phyloP scores from a whole-genome alignment of 2,329 filamentous ascomycete species.

The Chrysoporthe deuterocubensis region DNA sequence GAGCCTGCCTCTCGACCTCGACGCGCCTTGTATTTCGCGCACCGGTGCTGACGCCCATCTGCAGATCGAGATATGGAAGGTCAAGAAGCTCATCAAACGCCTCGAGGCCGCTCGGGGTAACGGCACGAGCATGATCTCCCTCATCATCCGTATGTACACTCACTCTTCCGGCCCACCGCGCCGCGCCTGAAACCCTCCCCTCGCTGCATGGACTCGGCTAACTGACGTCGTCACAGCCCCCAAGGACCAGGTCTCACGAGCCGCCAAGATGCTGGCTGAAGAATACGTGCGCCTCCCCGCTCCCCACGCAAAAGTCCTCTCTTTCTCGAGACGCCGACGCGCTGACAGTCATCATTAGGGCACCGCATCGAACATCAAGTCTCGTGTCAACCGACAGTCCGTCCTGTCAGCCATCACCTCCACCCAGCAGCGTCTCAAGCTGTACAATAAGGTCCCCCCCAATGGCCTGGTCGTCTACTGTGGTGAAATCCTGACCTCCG shows the following conservation, averaged over 20 bases:
- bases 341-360: slow-evolving; percentile 58
- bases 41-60: slow-evolving; percentile 33
- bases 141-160: slow-evolving; percentile 84
- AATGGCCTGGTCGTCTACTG: slow-evolving; percentile 99
- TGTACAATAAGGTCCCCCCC: slow-evolving; percentile 98
- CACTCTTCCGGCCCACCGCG: not conserved
- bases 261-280: slow-evolving; percentile 99
- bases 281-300: slow-evolving; percentile 73
- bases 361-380: slow-evolving; percentile 99
- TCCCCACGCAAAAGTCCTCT: slow-evolving; percentile 32
- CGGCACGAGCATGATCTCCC: slow-evolving; percentile 99
- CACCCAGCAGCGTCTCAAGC: slow-evolving; percentile 97
- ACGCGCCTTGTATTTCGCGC: slow-evolving; percentile 21
- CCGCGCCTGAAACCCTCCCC: slow-evolving; percentile 20
- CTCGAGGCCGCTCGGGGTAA: slow-evolving; percentile 97
- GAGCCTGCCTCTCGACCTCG: not conserved
- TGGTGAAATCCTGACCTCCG: slow-evolving; percentile 98
- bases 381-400: slow-evolving; percentile 96
- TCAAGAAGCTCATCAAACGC: slow-evolving; percentile 99
- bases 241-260: slow-evolving; percentile 96
- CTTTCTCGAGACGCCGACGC: slow-evolving; percentile 21
- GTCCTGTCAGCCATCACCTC: slow-evolving; percentile 98
- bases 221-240: slow-evolving; percentile 64
- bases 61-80: slow-evolving; percentile 86
- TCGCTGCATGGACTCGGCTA: slow-evolving; percentile 32